Base-by-base conservation (phyloP, 345 rosid genomes). In the Orychophragmus violaceus region DNA sequence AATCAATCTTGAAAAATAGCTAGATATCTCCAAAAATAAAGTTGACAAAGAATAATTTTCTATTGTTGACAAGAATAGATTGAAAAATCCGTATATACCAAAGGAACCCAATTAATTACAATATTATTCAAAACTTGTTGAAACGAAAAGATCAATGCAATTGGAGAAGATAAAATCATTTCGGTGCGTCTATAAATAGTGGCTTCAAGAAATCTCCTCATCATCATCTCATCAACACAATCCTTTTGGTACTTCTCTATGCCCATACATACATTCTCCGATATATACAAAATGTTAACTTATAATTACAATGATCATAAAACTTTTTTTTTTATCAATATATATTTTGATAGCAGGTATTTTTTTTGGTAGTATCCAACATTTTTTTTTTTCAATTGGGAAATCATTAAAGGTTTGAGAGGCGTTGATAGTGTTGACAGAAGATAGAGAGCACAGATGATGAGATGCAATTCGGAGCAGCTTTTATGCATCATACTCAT, bases 391-490 rank as follows among this genome's bases (percentile, higher is more conserved):
- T 54, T 10, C 6, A 18, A 17, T 7, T 0, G 1, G 5, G 14
- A 48, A 3, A 22, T 5, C 2, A n/a, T 50, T 37, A 37, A 29
- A 18, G 12, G 45, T 10, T 59, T 52, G 27, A 62, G 71, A 57
- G 78, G 79, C 68, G 54, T 7, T 66, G 77, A 66, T 74, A 78
- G 59, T 82, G 89, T 77, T 83, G 95, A 85, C 95, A 85, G 91
- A 85, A 87, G 91, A 85, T 83, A 87, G 91, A 87, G 95, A 81
- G 95, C 95, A 85, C 89, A 75, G 86, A 87, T 53, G 91, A 81
- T 66, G 74, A 75, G 77, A 49, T 55, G 41, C 64, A 62, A 53
- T 62, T 35, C 18, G 2, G 6, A 30, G 13, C 39, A 53, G 19
- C 1, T 62, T 54, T 51, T 55, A 27, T 49, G 86, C 82, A 82